Evolutionary conservation across 2,329 filamentous ascomycete species (phyloP).

Genomic region (Tolypocladium amazonense): DNA sequence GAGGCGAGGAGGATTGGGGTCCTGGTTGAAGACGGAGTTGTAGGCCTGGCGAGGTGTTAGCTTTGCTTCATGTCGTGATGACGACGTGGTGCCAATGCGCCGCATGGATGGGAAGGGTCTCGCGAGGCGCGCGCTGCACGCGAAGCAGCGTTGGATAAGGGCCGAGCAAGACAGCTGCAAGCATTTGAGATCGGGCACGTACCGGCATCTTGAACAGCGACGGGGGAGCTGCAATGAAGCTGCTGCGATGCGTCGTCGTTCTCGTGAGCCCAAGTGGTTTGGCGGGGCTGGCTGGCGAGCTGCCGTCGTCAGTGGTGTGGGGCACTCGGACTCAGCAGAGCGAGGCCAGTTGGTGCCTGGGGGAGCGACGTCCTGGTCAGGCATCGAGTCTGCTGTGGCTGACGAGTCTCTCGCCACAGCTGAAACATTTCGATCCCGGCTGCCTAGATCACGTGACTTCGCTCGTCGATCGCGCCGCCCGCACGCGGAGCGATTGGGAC

Average conservation of each 20-base stretch:
- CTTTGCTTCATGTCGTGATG: not conserved
- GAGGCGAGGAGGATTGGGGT: conserved; percentile 51
- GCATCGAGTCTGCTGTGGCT: not conserved
- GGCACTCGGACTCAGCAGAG: not conserved
- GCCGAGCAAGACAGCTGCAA: not conserved
- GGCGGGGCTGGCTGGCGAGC: not conserved
- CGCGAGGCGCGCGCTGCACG: not conserved
- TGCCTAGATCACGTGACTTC: conserved; percentile 28
- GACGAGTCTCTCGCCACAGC: not conserved
- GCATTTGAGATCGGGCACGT: conserved; percentile 12
- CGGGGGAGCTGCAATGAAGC: conserved; percentile 10
- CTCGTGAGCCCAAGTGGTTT: not conserved
- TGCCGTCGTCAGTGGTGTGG: not conserved
- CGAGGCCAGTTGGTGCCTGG: not conserved
- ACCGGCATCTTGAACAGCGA: conserved; percentile 35
- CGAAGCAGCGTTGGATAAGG: not conserved
- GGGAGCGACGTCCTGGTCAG: not conserved
- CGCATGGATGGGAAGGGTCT: not conserved
- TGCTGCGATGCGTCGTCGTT: conserved; percentile 1
- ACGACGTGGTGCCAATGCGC: not conserved
- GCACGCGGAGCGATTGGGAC: conserved; percentile 3
- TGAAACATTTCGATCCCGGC: conserved; percentile 7
- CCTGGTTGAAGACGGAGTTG: conserved; percentile 92
- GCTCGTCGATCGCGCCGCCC: conserved; percentile 21
- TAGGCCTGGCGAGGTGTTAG: conserved; percentile 57